These are phyloP conservation scores for Phoenix roebelenii DNA, from an alignment of 176 grass and related monocot genomes.

Conservation along the genomic window DNA sequence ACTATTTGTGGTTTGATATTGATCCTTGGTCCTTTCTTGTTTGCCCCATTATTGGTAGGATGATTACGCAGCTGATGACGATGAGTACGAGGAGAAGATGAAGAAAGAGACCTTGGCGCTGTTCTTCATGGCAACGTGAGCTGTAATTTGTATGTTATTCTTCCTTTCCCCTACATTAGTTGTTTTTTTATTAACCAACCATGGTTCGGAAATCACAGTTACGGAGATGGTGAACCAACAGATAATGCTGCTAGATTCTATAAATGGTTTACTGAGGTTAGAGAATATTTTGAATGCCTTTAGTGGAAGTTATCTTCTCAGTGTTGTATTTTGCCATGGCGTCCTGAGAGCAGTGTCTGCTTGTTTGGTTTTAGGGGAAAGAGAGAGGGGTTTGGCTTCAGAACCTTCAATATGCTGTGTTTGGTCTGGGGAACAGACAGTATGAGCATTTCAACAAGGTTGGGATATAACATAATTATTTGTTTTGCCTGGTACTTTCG, in stretches of 20 bases:
- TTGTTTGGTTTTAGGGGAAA: conserved; percentile 38
- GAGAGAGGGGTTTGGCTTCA: conserved; percentile 62
- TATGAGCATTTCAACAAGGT: conserved; percentile 99
- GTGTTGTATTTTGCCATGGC: too few species aligned
- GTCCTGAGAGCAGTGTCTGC: too few species aligned
- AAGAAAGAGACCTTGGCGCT: conserved; percentile 61
- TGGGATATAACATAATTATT: conserved; percentile 1
- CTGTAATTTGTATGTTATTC: not conserved
- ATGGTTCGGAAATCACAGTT: conserved; percentile 30
- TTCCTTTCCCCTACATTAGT: not conserved
- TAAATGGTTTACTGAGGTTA: conserved; percentile 98
- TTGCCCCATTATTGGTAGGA: conserved; percentile 35
- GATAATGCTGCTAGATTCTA: conserved; percentile 96
- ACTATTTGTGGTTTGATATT: not conserved
- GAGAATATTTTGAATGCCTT: conserved; percentile 1
- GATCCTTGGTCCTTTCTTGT: not conserved
- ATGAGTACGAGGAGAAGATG: conserved; percentile 69
- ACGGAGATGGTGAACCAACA: conserved; percentile 90
- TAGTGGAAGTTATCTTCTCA: too few species aligned
- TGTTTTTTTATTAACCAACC: conserved; percentile 4
- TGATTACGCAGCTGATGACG: conserved; percentile 75
- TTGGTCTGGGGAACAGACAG: conserved; percentile 88
- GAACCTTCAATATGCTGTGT: conserved; percentile 79
- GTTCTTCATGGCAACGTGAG: conserved; percentile 86
- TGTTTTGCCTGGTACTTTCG: not conserved